Evolutionary conservation across 768 basidiomycete genomes (phyloP), one percentile per base, ranked within the genome.

Genomic region (Leccinellum luteum): DNA sequence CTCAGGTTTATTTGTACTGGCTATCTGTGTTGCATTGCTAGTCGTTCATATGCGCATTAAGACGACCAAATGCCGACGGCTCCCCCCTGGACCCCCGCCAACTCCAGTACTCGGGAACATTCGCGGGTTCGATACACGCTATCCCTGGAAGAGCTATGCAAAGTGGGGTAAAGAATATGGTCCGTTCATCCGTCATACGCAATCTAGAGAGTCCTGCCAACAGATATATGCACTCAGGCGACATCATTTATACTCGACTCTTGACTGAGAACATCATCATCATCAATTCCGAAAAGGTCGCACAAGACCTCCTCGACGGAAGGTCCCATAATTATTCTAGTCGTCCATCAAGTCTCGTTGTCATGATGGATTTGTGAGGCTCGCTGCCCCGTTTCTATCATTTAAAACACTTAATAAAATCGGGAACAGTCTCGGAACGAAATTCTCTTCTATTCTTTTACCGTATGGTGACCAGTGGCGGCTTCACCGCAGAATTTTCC

Each of bases 251-350:
- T 14, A 47, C 45, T 25, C 45, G 45, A 23, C 45, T 47, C 23
- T 47, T 47, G 45, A 47, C 45, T 47, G 23, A 47, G 23, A 59
- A 66, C 14, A 68, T 70, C 27, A 56, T 68, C 13, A 41, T 70
- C 17, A 60, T 69, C 17, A 68, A 60, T 25, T 70, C 66, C 0
- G 69, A 70, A 28, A 58, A 61, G 56, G 35, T 69, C 15, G 69
- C 69, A 0, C 59, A 59, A 25, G 68, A 64, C 31, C 62, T 69
- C 5, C 59, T 69, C 12, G 57, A 64, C 30, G 35, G 52, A 35
- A 58, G 58, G 17, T 69, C 66, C 17, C 41, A 53, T 0, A 69
- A 57, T 34, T 69, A 69, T 52, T 69, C 69, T 13, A 66, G 60
- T 15, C 59, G 64, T 23, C 69, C 68, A 10, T 28, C 55, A 45